Evolutionary conservation across 805 yeast genomes (phyloP).

Genomic region (Kregervanrija fluxuum): DNA sequence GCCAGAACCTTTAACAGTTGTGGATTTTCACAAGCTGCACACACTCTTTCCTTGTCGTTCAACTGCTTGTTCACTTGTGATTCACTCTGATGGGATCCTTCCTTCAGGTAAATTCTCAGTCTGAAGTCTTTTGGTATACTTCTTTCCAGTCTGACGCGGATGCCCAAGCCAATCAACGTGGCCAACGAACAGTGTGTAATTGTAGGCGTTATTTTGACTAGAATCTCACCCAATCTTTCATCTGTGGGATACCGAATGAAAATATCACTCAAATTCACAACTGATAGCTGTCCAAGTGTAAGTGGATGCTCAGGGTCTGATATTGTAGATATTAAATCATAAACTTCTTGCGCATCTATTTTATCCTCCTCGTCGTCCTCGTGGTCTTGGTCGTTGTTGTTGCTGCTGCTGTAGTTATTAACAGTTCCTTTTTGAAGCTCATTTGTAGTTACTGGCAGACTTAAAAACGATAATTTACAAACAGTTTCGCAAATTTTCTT

Average conservation of each 20-base stretch:
- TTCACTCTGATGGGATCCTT: slow-evolving; percentile 94
- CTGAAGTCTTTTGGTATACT: slow-evolving; percentile 81
- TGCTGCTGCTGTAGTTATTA: neutral
- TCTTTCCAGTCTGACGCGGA: slow-evolving; percentile 84
- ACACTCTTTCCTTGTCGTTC: slow-evolving; percentile 95
- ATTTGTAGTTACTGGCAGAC: too few relatives aligned
- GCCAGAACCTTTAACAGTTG: slow-evolving; percentile 86
- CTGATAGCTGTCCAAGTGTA: slow-evolving; percentile 89
- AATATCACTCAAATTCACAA: slow-evolving; percentile 81
- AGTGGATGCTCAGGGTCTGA: slow-evolving; percentile 98
- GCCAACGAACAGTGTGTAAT: slow-evolving; percentile 97
- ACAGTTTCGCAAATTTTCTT: too few relatives aligned
- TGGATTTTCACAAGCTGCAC: slow-evolving; percentile 97
- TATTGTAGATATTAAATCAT: slow-evolving; percentile 75
- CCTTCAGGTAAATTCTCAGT: slow-evolving; percentile 69
- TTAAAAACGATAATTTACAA: too few relatives aligned
- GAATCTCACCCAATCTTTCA: slow-evolving; percentile 58
- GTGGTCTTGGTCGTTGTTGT: neutral
- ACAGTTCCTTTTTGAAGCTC: neutral
- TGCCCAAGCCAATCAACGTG: slow-evolving; percentile 90
- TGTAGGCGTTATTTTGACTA: slow-evolving; percentile 89
- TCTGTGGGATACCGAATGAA: slow-evolving; percentile 52
- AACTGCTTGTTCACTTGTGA: slow-evolving; percentile 93
- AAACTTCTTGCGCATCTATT: slow-evolving; percentile 85
- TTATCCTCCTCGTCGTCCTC: slow-evolving; percentile 19